phyloP scores from a whole-genome alignment of 2,329 filamentous ascomycete species.

The Fusarium coicis region DNA sequence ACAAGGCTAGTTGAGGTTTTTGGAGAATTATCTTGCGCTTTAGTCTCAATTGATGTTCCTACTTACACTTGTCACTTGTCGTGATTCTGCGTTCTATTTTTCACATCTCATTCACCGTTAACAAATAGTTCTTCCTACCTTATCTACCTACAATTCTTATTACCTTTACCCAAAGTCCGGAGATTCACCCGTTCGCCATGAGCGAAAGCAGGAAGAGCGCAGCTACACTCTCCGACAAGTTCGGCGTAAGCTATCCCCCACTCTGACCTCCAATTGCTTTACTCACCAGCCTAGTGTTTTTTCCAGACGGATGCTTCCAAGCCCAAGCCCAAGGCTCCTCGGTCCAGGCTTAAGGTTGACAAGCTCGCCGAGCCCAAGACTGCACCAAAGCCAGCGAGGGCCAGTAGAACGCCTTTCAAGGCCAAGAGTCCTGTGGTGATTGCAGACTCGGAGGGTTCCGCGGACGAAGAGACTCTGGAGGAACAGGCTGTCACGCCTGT shows the following conservation, averaged over 20 bases:
- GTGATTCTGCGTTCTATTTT: not conserved
- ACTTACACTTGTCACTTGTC: accelerated
- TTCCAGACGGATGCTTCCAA: not conserved
- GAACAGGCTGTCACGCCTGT: not conserved
- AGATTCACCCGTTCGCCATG: not conserved
- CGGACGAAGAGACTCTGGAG: too few species aligned
- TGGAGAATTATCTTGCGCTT: not conserved
- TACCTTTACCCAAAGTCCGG: not conserved
- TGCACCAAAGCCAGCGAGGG: not conserved
- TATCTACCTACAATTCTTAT: too few species aligned
- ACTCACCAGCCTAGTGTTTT: not conserved
- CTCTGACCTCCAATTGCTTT: accelerated
- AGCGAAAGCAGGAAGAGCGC: not conserved
- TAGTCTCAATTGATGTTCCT: not conserved
- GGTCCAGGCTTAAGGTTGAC: too few species aligned
- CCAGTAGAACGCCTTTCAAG: not conserved
- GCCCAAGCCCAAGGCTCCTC: not conserved
- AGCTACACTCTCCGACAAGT: not conserved
- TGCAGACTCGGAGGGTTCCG: not conserved
- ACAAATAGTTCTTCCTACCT: not conserved
- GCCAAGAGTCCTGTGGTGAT: not conserved
- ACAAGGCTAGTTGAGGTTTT: not conserved
- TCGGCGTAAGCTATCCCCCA: not conserved
- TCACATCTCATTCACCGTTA: not conserved
- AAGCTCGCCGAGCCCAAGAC: accelerated